A percentile compares a stretch with the other conserved stretches of the same genome.
phyloP scores from a whole-genome alignment of 345 rosid genomes.

The Gossypium herbaceum region DNA sequence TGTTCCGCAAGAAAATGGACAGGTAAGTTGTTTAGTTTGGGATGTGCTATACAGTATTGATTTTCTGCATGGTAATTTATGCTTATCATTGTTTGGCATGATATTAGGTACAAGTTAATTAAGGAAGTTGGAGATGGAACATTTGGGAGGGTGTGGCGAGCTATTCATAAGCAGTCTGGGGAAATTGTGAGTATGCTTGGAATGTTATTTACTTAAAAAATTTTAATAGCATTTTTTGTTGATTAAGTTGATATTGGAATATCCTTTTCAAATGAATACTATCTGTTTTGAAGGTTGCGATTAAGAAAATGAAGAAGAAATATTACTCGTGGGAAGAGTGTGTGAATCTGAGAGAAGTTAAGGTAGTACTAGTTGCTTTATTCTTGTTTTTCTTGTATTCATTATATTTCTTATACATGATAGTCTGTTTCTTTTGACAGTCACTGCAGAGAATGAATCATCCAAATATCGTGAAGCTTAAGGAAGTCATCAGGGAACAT shows the following conservation, averaged over 20 bases:
- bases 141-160: slow-evolving; percentile 94
- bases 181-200: slow-evolving; percentile 63
- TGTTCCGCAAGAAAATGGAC: slow-evolving; percentile 58
- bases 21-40: slow-evolving; percentile 38
- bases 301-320: slow-evolving; percentile 95
- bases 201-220: neutral
- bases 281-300: slow-evolving; percentile 59
- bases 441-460: slow-evolving; percentile 84
- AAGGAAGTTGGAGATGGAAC: slow-evolving; percentile 98
- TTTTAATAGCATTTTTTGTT: neutral
- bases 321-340: slow-evolving; percentile 95
- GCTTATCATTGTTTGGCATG: slow-evolving; percentile 1
- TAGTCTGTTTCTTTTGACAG: slow-evolving; percentile 30
- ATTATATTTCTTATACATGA: neutral
- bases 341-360: slow-evolving; percentile 88
- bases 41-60: neutral
- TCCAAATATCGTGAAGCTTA: slow-evolving; percentile 94
- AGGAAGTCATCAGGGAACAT: slow-evolving; percentile 90
- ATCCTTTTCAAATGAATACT: neutral
- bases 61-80: neutral
- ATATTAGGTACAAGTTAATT: slow-evolving; percentile 67
- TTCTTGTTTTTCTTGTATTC: neutral
- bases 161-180: slow-evolving; percentile 67
- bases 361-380: slow-evolving; percentile 39
- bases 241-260: neutral